phyloP scores from a whole-genome alignment of 2,329 filamentous ascomycete genomes.

The Talaromyces amestolkiae region DNA sequence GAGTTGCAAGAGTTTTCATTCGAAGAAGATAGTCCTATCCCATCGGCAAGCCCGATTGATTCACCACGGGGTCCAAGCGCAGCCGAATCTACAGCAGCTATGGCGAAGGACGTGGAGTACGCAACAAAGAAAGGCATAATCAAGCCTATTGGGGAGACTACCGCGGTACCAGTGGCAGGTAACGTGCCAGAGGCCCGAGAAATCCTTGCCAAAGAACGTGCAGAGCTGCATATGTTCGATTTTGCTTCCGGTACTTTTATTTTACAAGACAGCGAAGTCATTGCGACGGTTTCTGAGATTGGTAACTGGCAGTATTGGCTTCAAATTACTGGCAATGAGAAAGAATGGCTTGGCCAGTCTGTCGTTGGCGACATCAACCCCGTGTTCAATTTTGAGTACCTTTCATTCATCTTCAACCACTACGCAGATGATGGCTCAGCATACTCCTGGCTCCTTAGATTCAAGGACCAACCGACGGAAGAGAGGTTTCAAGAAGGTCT shows the following conservation, averaged over 20 bases:
- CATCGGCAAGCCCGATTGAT: constrained; percentile 57
- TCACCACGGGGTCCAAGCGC: constrained; percentile 42
- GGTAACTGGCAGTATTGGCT: constrained; percentile 96
- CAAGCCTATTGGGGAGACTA: constrained; percentile 46
- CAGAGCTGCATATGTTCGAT: constrained; percentile 91
- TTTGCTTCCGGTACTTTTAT: constrained; percentile 83
- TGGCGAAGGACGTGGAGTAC: constrained; percentile 47
- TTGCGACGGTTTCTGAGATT: constrained; percentile 77
- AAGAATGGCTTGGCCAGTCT: constrained; percentile 81
- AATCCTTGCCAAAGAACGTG: constrained; percentile 70
- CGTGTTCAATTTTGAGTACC: constrained; percentile 97
- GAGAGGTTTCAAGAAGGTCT: constrained; percentile 90
- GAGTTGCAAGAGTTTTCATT: constrained; percentile 85
- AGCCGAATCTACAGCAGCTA: constrained; percentile 43
- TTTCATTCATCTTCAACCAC: constrained; percentile 99
- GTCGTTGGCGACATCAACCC: constrained; percentile 91
- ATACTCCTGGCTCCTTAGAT: constrained; percentile 92
- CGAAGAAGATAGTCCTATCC: constrained; percentile 58
- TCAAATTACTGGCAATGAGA: constrained; percentile 72
- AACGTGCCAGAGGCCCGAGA: constrained; percentile 67
- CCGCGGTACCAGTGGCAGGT: constrained; percentile 59
- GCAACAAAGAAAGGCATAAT: constrained; percentile 42
- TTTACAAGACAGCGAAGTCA: constrained; percentile 70
- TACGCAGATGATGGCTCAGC: constrained; percentile 84
- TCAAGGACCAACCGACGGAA: constrained; percentile 76